These are phyloP conservation scores for Rhizophagus prolifer DNA, from an alignment of 192 early-diverging fungal species.

Conservation along the genomic window DNA sequence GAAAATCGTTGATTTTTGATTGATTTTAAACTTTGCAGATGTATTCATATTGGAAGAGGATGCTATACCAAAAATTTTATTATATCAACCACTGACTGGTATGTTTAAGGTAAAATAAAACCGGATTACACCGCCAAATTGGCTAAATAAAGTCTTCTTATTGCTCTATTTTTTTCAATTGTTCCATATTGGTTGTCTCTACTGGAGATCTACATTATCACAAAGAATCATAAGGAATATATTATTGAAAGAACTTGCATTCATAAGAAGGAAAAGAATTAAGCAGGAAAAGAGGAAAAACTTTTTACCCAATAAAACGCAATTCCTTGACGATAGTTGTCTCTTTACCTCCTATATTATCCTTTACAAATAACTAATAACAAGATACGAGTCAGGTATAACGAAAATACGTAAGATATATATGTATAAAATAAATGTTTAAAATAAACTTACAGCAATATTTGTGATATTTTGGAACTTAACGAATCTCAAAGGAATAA, in stretches of 20 bases:
- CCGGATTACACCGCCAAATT: background rate
- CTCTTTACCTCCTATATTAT: slow-evolving; percentile 84
- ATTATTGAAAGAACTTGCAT: background rate
- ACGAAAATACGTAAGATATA: slow-evolving; percentile 1
- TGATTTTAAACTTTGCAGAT: no score
- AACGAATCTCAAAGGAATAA: slow-evolving; percentile 86
- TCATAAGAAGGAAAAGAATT: background rate
- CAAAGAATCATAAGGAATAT: background rate
- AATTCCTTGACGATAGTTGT: slow-evolving; percentile 80
- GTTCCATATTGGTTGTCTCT: slow-evolving; percentile 44
- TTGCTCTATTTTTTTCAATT: slow-evolving; percentile 44
- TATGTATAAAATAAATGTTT: background rate
- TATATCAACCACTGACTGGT: no score
- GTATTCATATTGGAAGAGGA: no score
- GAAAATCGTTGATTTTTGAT: no score
- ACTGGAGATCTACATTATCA: slow-evolving; percentile 34
- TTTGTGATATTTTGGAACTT: slow-evolving; percentile 88
- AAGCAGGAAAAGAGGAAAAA: background rate
- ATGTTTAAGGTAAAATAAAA: no score
- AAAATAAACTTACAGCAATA: slow-evolving; percentile 55
- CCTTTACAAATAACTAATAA: slow-evolving; percentile 67
- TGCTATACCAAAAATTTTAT: no score
- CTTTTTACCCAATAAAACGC: slow-evolving; percentile 68
- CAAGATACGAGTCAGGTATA: background rate
- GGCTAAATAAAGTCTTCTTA: background rate